Base-by-base conservation (phyloP, 1,284 basidiomycete genomes). In the Stereum hirsutum region DNA sequence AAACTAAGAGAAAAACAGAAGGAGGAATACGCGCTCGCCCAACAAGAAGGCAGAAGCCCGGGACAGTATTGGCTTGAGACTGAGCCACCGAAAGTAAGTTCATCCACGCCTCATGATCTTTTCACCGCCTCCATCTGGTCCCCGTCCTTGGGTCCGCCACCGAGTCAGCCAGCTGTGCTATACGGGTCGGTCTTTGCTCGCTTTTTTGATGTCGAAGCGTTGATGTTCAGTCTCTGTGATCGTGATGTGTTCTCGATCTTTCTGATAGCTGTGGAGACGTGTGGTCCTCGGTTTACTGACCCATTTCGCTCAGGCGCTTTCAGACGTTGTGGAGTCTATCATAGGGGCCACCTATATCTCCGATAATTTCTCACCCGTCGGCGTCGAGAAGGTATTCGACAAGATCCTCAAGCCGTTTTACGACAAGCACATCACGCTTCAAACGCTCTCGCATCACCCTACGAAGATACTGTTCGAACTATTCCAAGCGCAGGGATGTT, bases 51-150 rank as follows among this genome's bases (percentile, higher is more conserved):
- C 7, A 59, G 75, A 44, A 48, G 59, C 24, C 71, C 72, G 8
- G 74, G 77, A 3, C 84, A 88, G 54, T 88, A 82, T 58, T 91
- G 88, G 88, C 62, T 75, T 8, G 78, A 80, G 24, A 57, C 82
- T 25, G 76, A 85, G 38, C 72, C 83, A 31, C 88, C 87, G 0
- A 90, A 90, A 69, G 87, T 81, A 50, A 39, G 23, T 15, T 26
- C 11, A n/a, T 19, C 21, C 23, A 14, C 24, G 20, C 25, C 15
- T 23, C 5, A 7, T 39, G 14, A 20, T 35, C 17, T 12, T 10
- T 20, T 14, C 10, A 12, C 21, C 21, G 4, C 10, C 8, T 5
- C 20, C 7, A 34, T 30, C n/a, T 15, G 10, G 33, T n/a, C 15
- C 21, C 11, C 15, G 10, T 12, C 17, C 15, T 35, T 20, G 10